Conservation (phyloP, 164 flowering plant genomes). For the Aristolochia contorta region DNA sequence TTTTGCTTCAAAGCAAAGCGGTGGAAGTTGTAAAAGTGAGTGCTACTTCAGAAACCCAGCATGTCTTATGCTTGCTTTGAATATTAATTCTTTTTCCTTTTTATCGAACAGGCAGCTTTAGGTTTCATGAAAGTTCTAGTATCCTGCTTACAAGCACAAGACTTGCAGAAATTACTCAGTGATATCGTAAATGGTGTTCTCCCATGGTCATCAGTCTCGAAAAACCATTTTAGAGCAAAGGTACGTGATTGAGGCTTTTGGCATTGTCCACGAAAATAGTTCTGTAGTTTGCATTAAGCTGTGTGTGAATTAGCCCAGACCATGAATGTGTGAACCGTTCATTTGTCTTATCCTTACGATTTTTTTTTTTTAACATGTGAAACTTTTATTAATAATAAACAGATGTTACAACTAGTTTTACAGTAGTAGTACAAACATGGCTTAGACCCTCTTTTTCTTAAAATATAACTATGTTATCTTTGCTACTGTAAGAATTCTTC, state of each 20-base stretch:
- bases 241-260: constrained; percentile 15
- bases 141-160: constrained; percentile 50
- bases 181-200: constrained; percentile 49
- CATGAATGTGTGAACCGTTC: too few species aligned
- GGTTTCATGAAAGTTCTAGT: constrained; percentile 89
- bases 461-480: too few species aligned
- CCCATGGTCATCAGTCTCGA: constrained; percentile 84
- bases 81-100: constrained; percentile 2
- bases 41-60: neutral
- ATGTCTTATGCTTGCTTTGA: too few species aligned
- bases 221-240: constrained; percentile 81
- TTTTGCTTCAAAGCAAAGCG: constrained; percentile 60
- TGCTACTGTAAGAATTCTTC: too few species aligned
- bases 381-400: too few species aligned
- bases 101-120: constrained; percentile 57
- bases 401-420: too few species aligned
- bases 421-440: too few species aligned
- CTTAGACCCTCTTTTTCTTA: too few species aligned
- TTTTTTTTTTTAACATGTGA: too few species aligned
- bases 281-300: neutral
- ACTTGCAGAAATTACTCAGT: constrained; percentile 50
- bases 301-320: too few species aligned
- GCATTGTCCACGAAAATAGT: neutral
- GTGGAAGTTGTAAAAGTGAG: constrained; percentile 72
- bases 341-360: too few species aligned